Evolutionary conservation across 1,284 basidiomycete genomes (phyloP).

Genomic region (Sanghuangporus baumii): DNA sequence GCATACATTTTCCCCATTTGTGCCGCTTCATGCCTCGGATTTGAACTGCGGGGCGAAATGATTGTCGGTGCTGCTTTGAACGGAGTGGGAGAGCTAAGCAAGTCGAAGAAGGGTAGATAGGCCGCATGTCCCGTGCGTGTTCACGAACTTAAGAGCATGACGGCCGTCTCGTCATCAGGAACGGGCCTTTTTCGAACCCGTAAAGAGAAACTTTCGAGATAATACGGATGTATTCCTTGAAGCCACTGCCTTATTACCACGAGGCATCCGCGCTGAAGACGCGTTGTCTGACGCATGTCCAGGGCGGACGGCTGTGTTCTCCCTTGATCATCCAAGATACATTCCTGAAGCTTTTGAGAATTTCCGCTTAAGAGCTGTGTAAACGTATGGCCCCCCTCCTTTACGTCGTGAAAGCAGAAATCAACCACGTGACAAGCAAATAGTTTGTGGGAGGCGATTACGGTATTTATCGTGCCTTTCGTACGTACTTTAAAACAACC

Average conservation of each 20-base stretch:
- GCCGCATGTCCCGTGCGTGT: slow-evolving; percentile 15
- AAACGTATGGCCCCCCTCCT: too few relatives aligned
- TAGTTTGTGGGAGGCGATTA: too few relatives aligned
- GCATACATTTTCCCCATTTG: neutral
- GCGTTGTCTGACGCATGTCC: neutral
- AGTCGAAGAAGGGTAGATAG: slow-evolving; percentile 3
- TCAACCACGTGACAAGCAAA: too few relatives aligned
- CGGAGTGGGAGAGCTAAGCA: slow-evolving; percentile 12
- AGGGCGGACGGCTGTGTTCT: neutral
- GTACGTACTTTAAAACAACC: too few relatives aligned
- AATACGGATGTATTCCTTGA: neutral
- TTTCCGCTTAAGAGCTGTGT: too few relatives aligned
- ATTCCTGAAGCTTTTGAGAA: neutral
- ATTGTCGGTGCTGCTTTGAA: neutral
- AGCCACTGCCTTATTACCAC: slow-evolving; percentile 3
- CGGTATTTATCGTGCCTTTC: too few relatives aligned
- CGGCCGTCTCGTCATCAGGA: slow-evolving; percentile 8
- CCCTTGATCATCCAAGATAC: neutral
- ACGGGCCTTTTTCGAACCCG: neutral
- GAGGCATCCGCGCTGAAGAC: slow-evolving; percentile 10
- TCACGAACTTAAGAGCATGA: slow-evolving; percentile 4
- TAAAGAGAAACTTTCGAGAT: neutral
- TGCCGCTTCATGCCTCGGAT: neutral
- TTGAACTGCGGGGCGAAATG: neutral
- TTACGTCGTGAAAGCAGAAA: too few relatives aligned